A percentile compares a stretch with the other conserved stretches of the same genome.
phyloP scores from a whole-genome alignment of 2,329 filamentous ascomycete genomes.

The Xylariaceae sp. region DNA sequence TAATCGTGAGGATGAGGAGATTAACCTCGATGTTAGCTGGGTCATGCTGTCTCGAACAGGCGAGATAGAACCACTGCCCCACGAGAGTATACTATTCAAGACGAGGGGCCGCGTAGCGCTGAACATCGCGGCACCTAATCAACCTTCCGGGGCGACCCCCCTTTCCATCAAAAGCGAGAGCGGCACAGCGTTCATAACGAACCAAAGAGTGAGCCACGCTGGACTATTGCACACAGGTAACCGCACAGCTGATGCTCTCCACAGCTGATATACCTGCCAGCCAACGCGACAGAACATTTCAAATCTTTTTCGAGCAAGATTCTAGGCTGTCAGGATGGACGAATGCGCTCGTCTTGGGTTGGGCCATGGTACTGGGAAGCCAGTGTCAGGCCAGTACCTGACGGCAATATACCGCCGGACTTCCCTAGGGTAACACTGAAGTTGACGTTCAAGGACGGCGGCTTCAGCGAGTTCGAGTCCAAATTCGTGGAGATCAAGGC shows the following conservation, averaged over 20 bases:
- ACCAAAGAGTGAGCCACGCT: constrained; percentile 65
- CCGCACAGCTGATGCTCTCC: constrained; percentile 10
- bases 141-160: constrained; percentile 58
- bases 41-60: constrained; percentile 78
- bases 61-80: constrained; percentile 78
- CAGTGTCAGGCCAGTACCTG: constrained; percentile 72
- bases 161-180: constrained; percentile 70
- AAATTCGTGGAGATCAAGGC: constrained; percentile 83
- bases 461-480: constrained; percentile 86
- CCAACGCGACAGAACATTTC: constrained; percentile 62
- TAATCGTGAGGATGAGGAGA: constrained; percentile 38
- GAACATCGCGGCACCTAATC: constrained; percentile 66
- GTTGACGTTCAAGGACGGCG: constrained; percentile 89
- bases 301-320: constrained; percentile 89
- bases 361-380: constrained; percentile 88
- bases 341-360: constrained; percentile 85
- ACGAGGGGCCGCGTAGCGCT: constrained; percentile 76
- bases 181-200: constrained; percentile 77
- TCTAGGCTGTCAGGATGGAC: constrained; percentile 80
- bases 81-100: constrained; percentile 76
- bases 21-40: constrained; percentile 65
- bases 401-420: constrained; percentile 75
- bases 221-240: not conserved
- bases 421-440: constrained; percentile 74
- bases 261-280: constrained; percentile 83